Percentiles rank a stretch among this genome's conserved stretches.
These are phyloP conservation scores for Alloteropsis angusta DNA, from an alignment of 202 grass and related monocot species.

Conservation along the genomic window DNA sequence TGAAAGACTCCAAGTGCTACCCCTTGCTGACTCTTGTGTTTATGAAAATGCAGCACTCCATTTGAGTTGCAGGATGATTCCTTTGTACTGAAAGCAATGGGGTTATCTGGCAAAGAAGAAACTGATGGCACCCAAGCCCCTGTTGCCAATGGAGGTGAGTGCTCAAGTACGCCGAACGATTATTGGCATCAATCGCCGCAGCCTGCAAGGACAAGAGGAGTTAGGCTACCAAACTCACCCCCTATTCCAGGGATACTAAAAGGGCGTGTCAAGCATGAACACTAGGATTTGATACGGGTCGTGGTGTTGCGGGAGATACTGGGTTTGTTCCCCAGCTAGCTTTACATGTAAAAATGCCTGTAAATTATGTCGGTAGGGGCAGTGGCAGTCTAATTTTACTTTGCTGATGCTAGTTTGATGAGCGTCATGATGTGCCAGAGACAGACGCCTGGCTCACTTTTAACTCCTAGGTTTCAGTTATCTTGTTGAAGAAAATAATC, in stretches of 20 bases:
- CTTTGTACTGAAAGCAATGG: constrained; percentile 91
- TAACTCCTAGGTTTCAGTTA: neutral
- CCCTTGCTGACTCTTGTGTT: constrained; percentile 17
- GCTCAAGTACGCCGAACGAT: constrained; percentile 40
- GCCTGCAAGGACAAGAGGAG: constrained; percentile 27
- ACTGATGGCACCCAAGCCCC: constrained; percentile 21
- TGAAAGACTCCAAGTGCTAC: neutral
- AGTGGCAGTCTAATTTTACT: constrained; percentile 20
- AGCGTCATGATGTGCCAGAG: neutral
- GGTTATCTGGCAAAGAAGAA: constrained; percentile 58
- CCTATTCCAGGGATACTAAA: constrained; percentile 93
- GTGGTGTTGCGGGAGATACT: constrained; percentile 18
- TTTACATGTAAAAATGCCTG: constrained; percentile 47
- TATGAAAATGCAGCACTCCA: constrained; percentile 71
- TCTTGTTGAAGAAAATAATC: constrained; percentile 7
- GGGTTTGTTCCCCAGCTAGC: constrained; percentile 11
- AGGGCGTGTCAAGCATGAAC: constrained; percentile 78
- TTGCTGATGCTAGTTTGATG: constrained; percentile 11
- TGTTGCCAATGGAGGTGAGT: constrained; percentile 50
- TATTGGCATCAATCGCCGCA: constrained; percentile 40
- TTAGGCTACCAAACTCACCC: constrained; percentile 34
- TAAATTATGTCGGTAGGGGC: constrained; percentile 51
- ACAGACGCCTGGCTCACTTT: neutral
- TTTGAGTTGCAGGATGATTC: constrained; percentile 94
- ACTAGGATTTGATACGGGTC: constrained; percentile 17